These are phyloP conservation scores for Linderniella brevidens DNA, from an alignment of 257 asterid genomes.

Conservation along the genomic window DNA sequence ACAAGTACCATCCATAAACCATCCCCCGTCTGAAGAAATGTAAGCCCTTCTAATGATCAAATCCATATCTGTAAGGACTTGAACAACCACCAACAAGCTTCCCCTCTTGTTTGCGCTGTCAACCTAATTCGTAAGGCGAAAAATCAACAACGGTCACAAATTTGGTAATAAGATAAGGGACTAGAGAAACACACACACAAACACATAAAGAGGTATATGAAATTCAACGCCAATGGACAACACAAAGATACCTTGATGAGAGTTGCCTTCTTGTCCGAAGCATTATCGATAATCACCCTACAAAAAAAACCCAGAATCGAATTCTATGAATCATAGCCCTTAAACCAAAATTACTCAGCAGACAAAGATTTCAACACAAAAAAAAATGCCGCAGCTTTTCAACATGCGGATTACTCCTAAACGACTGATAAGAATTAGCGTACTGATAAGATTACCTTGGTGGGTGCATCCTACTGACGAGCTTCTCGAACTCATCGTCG, in stretches of 20 bases:
- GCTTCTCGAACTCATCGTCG: conserved; percentile 2
- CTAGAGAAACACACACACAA: conserved; percentile 6
- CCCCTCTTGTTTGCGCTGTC: conserved; percentile 82
- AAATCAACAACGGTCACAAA: no score
- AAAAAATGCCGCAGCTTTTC: no score
- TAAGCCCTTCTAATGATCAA: conserved; percentile 64
- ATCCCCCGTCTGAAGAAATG: conserved; percentile 87
- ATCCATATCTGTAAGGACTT: conserved; percentile 78
- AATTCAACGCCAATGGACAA: background rate
- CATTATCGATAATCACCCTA: conserved; percentile 38
- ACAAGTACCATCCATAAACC: conserved; percentile 93
- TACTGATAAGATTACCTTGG: background rate
- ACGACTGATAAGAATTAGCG: background rate
- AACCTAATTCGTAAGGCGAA: no score
- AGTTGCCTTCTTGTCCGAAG: conserved; percentile 21
- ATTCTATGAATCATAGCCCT: conserved; percentile 5
- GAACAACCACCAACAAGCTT: conserved; percentile 77
- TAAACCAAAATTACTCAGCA: background rate
- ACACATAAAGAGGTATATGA: conserved; percentile 9
- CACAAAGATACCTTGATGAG: conserved; percentile 22
- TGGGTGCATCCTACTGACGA: conserved; percentile 1
- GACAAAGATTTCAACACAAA: background rate
- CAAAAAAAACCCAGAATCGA: conserved; percentile 11
- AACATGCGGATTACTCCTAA: no score
- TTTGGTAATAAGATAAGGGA: no score